Base-by-base conservation (phyloP, 2,329 filamentous ascomycete genomes). In the Emydomyces testavorans region DNA sequence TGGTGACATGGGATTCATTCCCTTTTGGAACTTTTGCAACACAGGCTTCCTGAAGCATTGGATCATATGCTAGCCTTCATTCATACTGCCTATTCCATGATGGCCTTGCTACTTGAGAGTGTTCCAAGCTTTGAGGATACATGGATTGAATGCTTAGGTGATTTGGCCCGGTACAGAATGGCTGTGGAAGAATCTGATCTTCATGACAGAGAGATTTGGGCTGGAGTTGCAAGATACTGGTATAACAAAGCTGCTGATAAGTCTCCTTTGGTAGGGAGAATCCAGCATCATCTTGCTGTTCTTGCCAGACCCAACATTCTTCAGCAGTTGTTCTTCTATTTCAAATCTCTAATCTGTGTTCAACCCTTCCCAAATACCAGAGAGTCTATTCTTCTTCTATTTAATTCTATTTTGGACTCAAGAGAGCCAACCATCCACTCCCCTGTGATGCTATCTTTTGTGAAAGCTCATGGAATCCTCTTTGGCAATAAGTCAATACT, bases 1-100 rank as follows among this genome's bases (percentile, higher is more conserved):
- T 96, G 90, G 92, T 75, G 86, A 0, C 85, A 94, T 56, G 90
- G 85, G 0, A 95, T 96, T 2, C 87, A 93, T 59, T 81, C 79
- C 0, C 90, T 92, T 50, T 71, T 94, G 0, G 86, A 93, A 54
- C 62, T 93, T 0, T 64, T 94, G 0, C 73, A 85, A 0, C 79
- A 85, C 54, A 76, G 82, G 2, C 68, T 94, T 0, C 90, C 89
- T n/a, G n/a, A n/a, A n/a, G n/a, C n/a, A n/a, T n/a, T n/a, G n/a
- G n/a, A n/a, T n/a, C n/a, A n/a, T n/a, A n/a, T n/a, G n/a, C n/a
- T n/a, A n/a, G n/a, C n/a, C n/a, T n/a, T n/a, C n/a, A n/a, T n/a
- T n/a, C n/a, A 93, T 53, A 65, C 90, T 13, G 83, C 88, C 0
- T 96, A 95, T 54, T 83, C 83, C 1, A 93, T 94, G 79, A 86